Evolutionary conservation across 1,284 basidiomycete genomes (phyloP), one percentile per base, ranked within the genome.

Genomic region (Rhizoctonia solani): DNA sequence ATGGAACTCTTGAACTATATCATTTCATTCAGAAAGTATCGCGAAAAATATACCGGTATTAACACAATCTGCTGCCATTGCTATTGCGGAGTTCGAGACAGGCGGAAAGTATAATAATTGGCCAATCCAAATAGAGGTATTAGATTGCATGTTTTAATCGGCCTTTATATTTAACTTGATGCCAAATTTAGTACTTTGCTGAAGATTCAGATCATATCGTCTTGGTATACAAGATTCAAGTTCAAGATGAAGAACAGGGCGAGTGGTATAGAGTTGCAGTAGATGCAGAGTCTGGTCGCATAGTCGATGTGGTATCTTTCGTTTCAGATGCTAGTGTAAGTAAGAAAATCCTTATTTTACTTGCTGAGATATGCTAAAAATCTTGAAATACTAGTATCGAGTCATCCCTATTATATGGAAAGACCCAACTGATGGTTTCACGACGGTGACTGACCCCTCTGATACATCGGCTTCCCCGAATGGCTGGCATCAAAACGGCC

Each of bases 241-340:
- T 67, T n/a, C 63, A 69, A 47, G 47, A 54, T 39, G 58, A 47
- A 4, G 6, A 1, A 6, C n/a, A 39, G 1, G 25, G 29, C 6
- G 9, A 8, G 9, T 61, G 58, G 58, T 37, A 37, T 29, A 13
- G 37, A 21, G 44, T 32, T 2, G 29, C 23, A 16, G 21, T 61
- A 6, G 58, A 61, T 23, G 58, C 58, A 1, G 9, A 49, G 1
- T 49, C 1, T 9, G 68, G 63, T 1, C 47, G 61, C 25, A 39
- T 69, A 19, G 54, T 54, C 44, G 61, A 69, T 34, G 54, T 61
- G 14, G 63, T 69, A 16, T 63, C 67, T 29, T 69, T 67, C 30
- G 68, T 69, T 41, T 54, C 68, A 9, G 65, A 67, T 16, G 53
- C 52, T 25, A 63, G 58, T 25, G 58, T 61, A 16, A 61, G 58